Conservation (phyloP, 2,329 filamentous ascomycete genomes). For the Penicillium brasilianum region DNA sequence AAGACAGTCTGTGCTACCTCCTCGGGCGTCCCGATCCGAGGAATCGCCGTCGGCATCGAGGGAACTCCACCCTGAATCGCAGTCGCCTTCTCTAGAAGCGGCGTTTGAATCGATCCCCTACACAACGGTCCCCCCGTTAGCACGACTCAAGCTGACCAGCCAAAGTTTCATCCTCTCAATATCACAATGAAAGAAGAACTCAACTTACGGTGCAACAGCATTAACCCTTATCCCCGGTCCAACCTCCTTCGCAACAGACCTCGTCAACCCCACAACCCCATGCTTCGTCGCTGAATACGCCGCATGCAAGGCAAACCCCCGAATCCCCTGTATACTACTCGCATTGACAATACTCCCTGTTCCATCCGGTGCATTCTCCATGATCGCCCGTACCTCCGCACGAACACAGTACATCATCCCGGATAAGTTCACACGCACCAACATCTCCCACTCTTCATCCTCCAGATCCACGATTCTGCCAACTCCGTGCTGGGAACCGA, state of each 20-base stretch:
- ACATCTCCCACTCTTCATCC: constrained; percentile 50
- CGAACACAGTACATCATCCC: constrained; percentile 59
- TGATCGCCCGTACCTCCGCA: constrained; percentile 54
- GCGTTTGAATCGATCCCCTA: constrained; percentile 40
- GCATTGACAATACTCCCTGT: constrained; percentile 64
- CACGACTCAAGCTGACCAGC: background rate
- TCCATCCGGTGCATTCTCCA: constrained; percentile 19
- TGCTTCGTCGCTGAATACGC: constrained; percentile 45
- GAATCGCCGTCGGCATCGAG: constrained; percentile 29
- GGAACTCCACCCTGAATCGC: constrained; percentile 30
- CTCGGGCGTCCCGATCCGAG: constrained; percentile 38
- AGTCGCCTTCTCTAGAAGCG: constrained; percentile 35
- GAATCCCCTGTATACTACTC: constrained; percentile 49
- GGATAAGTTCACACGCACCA: constrained; percentile 52
- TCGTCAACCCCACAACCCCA: constrained; percentile 42
- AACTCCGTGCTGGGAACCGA: constrained; percentile 38
- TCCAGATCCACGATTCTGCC: constrained; percentile 39
- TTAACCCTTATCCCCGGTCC: constrained; percentile 47
- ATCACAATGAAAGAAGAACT: background rate
- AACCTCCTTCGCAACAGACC: constrained; percentile 46
- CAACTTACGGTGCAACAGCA: constrained; percentile 50
- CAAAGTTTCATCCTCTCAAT: background rate
- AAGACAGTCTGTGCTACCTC: constrained; percentile 53
- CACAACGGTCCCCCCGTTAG: constrained; percentile 22
- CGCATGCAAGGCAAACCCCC: constrained; percentile 38